phyloP scores from a whole-genome alignment of 176 grass and related monocot genomes.

The Oryza longistaminata region DNA sequence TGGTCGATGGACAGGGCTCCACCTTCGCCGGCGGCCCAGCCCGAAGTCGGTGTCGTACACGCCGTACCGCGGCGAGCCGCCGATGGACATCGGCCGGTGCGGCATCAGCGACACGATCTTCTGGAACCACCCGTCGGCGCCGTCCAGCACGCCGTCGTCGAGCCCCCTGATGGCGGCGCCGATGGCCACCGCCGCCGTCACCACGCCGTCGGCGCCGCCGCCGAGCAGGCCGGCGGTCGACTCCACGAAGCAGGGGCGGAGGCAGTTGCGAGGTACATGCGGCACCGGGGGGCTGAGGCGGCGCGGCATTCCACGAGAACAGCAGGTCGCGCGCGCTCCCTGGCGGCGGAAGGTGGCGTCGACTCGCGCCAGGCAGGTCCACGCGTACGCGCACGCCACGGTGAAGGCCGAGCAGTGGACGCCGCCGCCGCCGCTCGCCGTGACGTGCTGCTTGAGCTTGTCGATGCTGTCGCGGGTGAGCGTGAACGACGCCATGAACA shows the following conservation, averaged over 20 bases:
- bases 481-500: conserved; percentile 67
- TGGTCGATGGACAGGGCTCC: conserved; percentile 85
- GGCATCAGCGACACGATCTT: conserved; percentile 78
- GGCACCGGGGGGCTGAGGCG: conserved; percentile 66
- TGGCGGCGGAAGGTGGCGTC: neutral
- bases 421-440: neutral
- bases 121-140: conserved; percentile 77
- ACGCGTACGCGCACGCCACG: conserved; percentile 90
- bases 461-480: conserved; percentile 65
- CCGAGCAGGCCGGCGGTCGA: conserved; percentile 45
- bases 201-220: conserved; percentile 44
- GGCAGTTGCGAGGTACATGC: conserved; percentile 84
- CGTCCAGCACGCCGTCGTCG: conserved; percentile 66
- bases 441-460: conserved; percentile 57
- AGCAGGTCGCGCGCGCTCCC: conserved; percentile 64
- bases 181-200: conserved; percentile 58
- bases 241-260: conserved; percentile 88
- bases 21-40: conserved; percentile 68
- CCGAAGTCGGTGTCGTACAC: conserved; percentile 87
- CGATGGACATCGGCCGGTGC: conserved; percentile 80
- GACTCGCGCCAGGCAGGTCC: conserved; percentile 64
- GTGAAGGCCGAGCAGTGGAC: conserved; percentile 79
- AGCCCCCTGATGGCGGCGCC: conserved; percentile 59
- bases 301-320: conserved; percentile 81
- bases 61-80: conserved; percentile 78